A percentile compares a stretch with the other conserved stretches of the same genome.
Conservation (phyloP, 1,139 yeast genomes). For the Cylindricascospora bacillispora region DNA sequence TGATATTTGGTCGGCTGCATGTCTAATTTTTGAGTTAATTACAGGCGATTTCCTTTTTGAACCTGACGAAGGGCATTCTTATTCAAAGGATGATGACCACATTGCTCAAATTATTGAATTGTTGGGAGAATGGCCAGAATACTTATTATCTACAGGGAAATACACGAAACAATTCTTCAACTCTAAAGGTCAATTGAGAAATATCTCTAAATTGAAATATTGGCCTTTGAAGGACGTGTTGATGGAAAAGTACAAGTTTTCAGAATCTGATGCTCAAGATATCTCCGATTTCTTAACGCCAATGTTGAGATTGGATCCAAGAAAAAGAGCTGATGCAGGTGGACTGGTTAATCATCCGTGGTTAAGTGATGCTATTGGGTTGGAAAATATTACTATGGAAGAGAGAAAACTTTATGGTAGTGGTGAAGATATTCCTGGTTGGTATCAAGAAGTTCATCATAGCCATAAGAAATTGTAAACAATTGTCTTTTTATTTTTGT, state of each 20-base stretch:
- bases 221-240: slow-evolving; percentile 57
- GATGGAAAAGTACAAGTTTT: slow-evolving; percentile 46
- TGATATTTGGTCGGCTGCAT: slow-evolving; percentile 66
- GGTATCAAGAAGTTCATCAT: slow-evolving; percentile 30
- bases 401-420: slow-evolving; percentile 48
- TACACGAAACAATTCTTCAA: slow-evolving; percentile 40
- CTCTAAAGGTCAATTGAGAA: slow-evolving; percentile 40
- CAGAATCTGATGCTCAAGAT: slow-evolving; percentile 37
- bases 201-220: slow-evolving; percentile 46
- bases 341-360: slow-evolving; percentile 66
- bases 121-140: slow-evolving; percentile 44
- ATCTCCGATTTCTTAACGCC: slow-evolving; percentile 51
- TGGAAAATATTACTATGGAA: slow-evolving; percentile 34
- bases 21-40: slow-evolving; percentile 54
- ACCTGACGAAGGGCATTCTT: slow-evolving; percentile 38
- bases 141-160: slow-evolving; percentile 37
- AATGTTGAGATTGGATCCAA: slow-evolving; percentile 57
- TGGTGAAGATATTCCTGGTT: slow-evolving; percentile 57
- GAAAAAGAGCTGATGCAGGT: slow-evolving; percentile 62
- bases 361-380: slow-evolving; percentile 49
- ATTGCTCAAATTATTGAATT: slow-evolving; percentile 62
- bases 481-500: neutral
- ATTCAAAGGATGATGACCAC: slow-evolving; percentile 61
- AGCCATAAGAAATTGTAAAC: slow-evolving; percentile 15
- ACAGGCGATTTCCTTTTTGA: slow-evolving; percentile 71